A percentile compares a stretch with the other conserved stretches of the same genome.
These are phyloP conservation scores for Blakeslea trispora DNA, from an alignment of 371 early-diverging fungal species.

Conservation along the genomic window DNA sequence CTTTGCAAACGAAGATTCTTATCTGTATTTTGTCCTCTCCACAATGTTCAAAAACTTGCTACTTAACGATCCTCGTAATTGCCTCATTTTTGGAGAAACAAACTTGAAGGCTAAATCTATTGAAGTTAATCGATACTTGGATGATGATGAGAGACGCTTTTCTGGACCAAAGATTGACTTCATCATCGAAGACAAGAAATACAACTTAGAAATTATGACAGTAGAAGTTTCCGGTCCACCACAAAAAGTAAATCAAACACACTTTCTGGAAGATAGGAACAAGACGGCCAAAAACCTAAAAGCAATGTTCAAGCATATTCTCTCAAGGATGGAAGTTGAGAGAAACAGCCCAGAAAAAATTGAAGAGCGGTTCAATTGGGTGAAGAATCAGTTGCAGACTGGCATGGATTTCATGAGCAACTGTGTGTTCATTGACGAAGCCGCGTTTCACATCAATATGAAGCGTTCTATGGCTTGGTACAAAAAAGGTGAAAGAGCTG, in stretches of 20 bases:
- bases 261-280: constrained; percentile 10
- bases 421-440: too few species aligned
- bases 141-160: constrained; percentile 11
- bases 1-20: constrained; percentile 4
- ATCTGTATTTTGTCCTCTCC: constrained; percentile 12
- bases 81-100: constrained; percentile 13
- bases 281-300: constrained; percentile 9
- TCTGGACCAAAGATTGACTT: constrained; percentile 19
- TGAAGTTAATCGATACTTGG: constrained; percentile 10
- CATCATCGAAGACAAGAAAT: constrained; percentile 11
- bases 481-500: too few species aligned
- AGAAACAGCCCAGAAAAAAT: too few species aligned
- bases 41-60: constrained; percentile 8
- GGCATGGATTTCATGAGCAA: too few species aligned
- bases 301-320: constrained; percentile 12
- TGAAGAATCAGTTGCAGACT: too few species aligned
- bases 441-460: too few species aligned
- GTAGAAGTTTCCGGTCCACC: constrained; percentile 16
- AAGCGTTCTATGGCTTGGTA: too few species aligned
- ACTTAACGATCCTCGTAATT: constrained; percentile 3
- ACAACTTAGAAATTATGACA: constrained; percentile 10
- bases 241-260: constrained; percentile 10
- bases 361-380: too few species aligned
- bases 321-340: constrained; percentile 7
- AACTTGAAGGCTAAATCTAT: constrained; percentile 14